Percentiles rank a stretch among this genome's conserved stretches.
phyloP scores from a whole-genome alignment of 352 stramenopile species.

The Lagenidium giganteum region DNA sequence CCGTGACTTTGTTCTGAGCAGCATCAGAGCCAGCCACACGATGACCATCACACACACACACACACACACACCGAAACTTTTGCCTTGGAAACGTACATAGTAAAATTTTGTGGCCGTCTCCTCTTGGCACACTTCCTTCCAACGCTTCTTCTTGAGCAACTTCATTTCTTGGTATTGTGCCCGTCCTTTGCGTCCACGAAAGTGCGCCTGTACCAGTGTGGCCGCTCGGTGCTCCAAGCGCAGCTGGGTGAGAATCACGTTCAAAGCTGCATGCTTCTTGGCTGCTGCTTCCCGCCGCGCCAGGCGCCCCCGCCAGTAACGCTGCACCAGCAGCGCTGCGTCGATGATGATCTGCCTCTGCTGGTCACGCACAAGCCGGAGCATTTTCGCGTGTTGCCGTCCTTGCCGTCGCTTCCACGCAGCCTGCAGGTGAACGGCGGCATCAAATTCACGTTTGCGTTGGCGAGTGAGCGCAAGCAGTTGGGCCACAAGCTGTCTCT shows the following conservation, averaged over 20 bases:
- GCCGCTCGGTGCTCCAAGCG: slow-evolving; percentile 63
- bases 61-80: not conserved
- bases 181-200: slow-evolving; percentile 63
- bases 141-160: slow-evolving; percentile 73
- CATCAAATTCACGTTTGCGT: slow-evolving; percentile 30
- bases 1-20: slow-evolving; percentile 86
- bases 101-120: slow-evolving; percentile 83
- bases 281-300: slow-evolving; percentile 21
- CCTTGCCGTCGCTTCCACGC: slow-evolving; percentile 59
- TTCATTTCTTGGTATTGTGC: slow-evolving; percentile 44
- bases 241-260: slow-evolving; percentile 36
- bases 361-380: slow-evolving; percentile 32
- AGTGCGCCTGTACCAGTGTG: slow-evolving; percentile 72
- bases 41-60: not conserved
- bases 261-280: slow-evolving; percentile 26
- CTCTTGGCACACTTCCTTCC: slow-evolving; percentile 88
- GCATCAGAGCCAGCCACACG: not conserved
- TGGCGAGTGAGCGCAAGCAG: slow-evolving; percentile 28
- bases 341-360: slow-evolving; percentile 25
- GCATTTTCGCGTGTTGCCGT: slow-evolving; percentile 24
- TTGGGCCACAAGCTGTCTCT: slow-evolving; percentile 31
- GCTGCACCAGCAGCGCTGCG: slow-evolving; percentile 41
- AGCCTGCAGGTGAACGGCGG: slow-evolving; percentile 44
- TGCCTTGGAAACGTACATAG: slow-evolving; percentile 83
- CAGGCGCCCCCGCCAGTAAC: slow-evolving; percentile 33